Base-by-base conservation (phyloP, 2,329 filamentous ascomycete genomes). In the Tolypocladium sp. region DNA sequence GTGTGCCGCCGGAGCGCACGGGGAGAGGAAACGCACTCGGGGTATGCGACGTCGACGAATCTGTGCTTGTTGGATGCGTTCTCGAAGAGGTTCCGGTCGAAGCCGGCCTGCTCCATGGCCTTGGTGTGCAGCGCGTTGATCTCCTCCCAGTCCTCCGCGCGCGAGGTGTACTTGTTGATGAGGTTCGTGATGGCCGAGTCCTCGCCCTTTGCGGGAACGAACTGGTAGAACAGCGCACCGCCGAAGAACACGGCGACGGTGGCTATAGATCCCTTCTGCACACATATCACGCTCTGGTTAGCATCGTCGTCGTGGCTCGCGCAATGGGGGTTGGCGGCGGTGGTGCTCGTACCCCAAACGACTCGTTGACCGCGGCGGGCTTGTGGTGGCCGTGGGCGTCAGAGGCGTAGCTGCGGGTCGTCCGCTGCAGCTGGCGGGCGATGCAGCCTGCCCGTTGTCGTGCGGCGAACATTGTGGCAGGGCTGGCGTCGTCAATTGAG, bases 41-140 rank as follows among this genome's bases (percentile, higher is more conserved):
- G 82, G 63, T 73, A 83, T 64, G 78, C 77, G 64, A 85, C 75
- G 62, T 85, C 81, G 64, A 82, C 72, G 64, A 76, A 76, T 63
- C 67, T 69, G 69, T 76, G 76, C 68, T 75, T 76, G 65, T 73
- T 68, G 41, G 68, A 70, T 58, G 70, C 73, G 65, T 79, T 74
- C 65, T 76, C 70, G 64, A 85, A 78, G 57, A 85, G 74, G 64
- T 83, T 80, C 67, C 78, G 80, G 73, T 85, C 82, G 68, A 76
- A 79, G 51, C 79, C 80, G 52, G 82, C 82, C 74, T 84, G 81
- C 69, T 85, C 78, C 63, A 80, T 66, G 27, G 77, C 71, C 58
- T 77, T 76, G 46, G 79, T 80, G 71, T 81, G 81, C 58, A 82
- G 69, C 35, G 76, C 69, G 69, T 83, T 84, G 70, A 79, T 79